These are phyloP conservation scores for Kluyveromyces nonfermentans DNA, from an alignment of 805 yeast genomes.

Conservation along the genomic window DNA sequence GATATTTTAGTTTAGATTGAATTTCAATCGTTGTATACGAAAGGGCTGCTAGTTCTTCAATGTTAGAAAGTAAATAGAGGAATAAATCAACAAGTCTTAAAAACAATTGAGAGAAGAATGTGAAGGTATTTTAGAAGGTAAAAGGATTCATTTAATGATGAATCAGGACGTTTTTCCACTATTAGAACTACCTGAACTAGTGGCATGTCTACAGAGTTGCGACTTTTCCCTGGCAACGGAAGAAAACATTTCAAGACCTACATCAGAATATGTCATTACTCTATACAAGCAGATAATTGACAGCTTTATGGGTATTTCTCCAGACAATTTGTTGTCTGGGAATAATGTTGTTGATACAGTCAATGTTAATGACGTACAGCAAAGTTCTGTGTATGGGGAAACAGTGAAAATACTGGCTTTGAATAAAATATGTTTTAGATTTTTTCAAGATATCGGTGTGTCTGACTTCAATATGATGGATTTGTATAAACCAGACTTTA, in stretches of 20 bases:
- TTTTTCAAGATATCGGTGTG: conserved; percentile 65
- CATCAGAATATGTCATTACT: conserved; percentile 43
- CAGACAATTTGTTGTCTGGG: conserved; percentile 20
- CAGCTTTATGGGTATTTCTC: conserved; percentile 45
- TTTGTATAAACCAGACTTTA: conserved; percentile 66
- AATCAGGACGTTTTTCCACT: conserved; percentile 49
- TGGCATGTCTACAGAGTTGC: conserved; percentile 50
- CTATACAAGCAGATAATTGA: conserved; percentile 55
- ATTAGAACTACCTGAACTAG: conserved; percentile 50
- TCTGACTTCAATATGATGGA: conserved; percentile 70
- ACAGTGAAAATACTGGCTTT: conserved; percentile 45
- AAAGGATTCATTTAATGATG: conserved; percentile 8
- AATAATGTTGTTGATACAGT: conserved; percentile 9
- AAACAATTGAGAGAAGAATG: not conserved
- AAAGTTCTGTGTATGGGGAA: conserved; percentile 19
- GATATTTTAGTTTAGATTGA: no score
- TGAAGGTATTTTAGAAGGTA: not conserved
- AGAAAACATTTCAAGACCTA: conserved; percentile 49
- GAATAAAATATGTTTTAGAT: conserved; percentile 50
- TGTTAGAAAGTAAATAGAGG: not conserved
- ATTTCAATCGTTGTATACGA: not conserved
- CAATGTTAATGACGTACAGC: conserved; percentile 5
- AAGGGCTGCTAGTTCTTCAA: not conserved
- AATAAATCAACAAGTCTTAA: not conserved
- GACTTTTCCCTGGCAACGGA: conserved; percentile 48